These are phyloP conservation scores for Syzygium jambos DNA, from an alignment of 345 rosid genomes.

Conservation along the genomic window DNA sequence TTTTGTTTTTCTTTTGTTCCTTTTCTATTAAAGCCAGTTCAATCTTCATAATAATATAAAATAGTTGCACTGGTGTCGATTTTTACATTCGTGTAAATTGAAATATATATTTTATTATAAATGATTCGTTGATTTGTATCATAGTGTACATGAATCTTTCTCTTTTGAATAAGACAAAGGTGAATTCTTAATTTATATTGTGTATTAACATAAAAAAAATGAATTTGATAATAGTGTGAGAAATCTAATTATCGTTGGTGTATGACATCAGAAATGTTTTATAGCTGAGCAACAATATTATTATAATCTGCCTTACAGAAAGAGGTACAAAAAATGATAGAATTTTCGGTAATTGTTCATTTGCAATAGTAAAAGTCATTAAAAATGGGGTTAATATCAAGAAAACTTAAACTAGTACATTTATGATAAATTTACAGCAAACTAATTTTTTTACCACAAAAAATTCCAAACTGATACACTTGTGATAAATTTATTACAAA, in stretches of 20 bases:
- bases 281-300: neutral
- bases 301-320: neutral
- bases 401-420: too few species aligned
- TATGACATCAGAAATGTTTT: too few species aligned
- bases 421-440: too few species aligned
- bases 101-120: neutral
- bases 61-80: too few species aligned
- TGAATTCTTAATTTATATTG: neutral
- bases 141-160: neutral
- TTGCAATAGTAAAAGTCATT: neutral
- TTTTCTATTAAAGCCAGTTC: neutral
- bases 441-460: too few species aligned
- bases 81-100: neutral
- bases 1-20: too few species aligned
- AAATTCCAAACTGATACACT: too few species aligned
- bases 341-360: neutral
- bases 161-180: neutral
- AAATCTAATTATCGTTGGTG: neutral
- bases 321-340: neutral
- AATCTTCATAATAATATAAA: neutral
- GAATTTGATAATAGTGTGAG: neutral
- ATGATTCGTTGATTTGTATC: neutral
- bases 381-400: neutral
- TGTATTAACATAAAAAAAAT: neutral
- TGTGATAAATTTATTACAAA: too few species aligned